Base-by-base conservation (phyloP, 441 rosid genomes). In the Eutrema salsugineum region DNA sequence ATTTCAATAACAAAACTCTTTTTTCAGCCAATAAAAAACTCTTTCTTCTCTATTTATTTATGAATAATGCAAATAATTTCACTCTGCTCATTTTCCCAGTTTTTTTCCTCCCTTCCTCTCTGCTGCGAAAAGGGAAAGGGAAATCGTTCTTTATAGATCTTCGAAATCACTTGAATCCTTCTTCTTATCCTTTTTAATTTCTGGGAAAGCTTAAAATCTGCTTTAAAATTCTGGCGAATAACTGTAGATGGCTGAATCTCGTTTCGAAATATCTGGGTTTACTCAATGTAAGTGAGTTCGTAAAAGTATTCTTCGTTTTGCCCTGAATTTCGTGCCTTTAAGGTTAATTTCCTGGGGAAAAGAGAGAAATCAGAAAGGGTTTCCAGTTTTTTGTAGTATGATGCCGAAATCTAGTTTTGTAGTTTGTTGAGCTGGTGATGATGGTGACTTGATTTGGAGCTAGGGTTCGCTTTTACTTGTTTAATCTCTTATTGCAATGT, bases 241-340 rank as follows among this genome's bases (percentile, higher is more conserved):
- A 8, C 51, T 28, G 1, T 40, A 6, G 19, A 35, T 68, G 5
- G 28, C 27, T 70, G 59, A 59, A 47, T 59, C 66, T 59, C 50
- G 20, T 36, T 16, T 48, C 60, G 1, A 32, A 58, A 24, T 30
- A 12, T 12, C 60, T 12, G 30, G 24, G 14, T 59, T 59, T 35
- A 32, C 66, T 47, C 48, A 19, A 61, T 70, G 75, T 71, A 51
- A 71, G 62, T 50, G 46, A 30, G 38, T n/a, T 61, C 46, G 8
- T 19, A 16, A 20, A 59, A 7, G 3, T 7, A 0, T 12, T 60
- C 68, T 53, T 51, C 27, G 54, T 14, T 62, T 20, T 69, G 8
- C 35, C 19, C 46, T 46, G 19, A 46, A 58, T 69, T 49, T 11
- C 6, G 43, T 30, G 10, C 10, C 10, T 42, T 11, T 22, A 33